phyloP scores from a whole-genome alignment of 495 filamentous ascomycete genomes.

The Podospora fimiseda region DNA sequence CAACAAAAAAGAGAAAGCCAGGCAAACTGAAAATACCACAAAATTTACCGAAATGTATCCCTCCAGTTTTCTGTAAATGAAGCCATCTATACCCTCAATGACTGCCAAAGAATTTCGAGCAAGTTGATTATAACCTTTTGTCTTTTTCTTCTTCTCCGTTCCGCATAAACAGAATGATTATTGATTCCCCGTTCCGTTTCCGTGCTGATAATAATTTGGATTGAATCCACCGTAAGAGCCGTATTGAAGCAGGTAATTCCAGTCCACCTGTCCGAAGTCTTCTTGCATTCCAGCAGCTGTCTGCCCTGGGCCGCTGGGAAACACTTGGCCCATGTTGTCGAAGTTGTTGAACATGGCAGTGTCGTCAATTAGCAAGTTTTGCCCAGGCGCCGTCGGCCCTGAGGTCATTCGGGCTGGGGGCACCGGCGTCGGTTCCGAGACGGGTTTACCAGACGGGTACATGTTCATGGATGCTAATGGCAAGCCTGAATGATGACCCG shows the following conservation, averaged over 20 bases:
- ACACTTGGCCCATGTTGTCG: slow-evolving; percentile 18
- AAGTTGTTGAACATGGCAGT: slow-evolving; percentile 23
- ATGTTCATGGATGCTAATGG: slow-evolving; percentile 10
- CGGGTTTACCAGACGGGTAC: slow-evolving; percentile 4
- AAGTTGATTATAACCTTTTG: slow-evolving; percentile 1
- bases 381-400: background rate
- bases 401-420: slow-evolving; percentile 14
- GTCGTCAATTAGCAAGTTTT: slow-evolving; percentile 22
- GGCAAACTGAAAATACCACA: too few relatives aligned
- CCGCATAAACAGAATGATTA: background rate
- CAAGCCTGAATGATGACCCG: background rate
- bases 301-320: slow-evolving; percentile 1
- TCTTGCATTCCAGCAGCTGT: slow-evolving; percentile 26
- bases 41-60: too few relatives aligned
- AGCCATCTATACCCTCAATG: too few relatives aligned
- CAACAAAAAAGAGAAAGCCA: too few relatives aligned
- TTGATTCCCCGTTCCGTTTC: background rate
- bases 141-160: background rate
- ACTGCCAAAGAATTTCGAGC: background rate
- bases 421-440: slow-evolving; percentile 6
- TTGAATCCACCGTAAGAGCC: slow-evolving; percentile 30
- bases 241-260: slow-evolving; percentile 39
- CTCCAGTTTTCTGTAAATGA: too few relatives aligned
- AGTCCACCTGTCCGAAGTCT: slow-evolving; percentile 39
- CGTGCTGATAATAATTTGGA: slow-evolving; percentile 12